Evolutionary conservation across 345 rosid genomes (phyloP).

Genomic region (Firmiana major): DNA sequence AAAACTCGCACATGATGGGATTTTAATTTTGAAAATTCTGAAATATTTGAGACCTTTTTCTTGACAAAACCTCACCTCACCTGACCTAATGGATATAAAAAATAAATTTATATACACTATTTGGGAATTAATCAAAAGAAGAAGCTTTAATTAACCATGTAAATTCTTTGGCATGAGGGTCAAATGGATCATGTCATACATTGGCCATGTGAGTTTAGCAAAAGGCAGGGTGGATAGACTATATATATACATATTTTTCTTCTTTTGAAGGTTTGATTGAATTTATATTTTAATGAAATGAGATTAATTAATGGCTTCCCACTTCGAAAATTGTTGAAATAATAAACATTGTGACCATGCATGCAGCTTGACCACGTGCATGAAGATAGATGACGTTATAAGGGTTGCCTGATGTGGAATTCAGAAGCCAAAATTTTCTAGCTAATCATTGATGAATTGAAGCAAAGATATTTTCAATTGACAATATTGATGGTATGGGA

Average conservation of each 20-base stretch:
- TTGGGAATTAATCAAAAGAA: no score
- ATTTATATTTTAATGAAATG: neutral
- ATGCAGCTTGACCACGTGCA: slow-evolving; percentile 3
- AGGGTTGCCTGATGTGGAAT: neutral
- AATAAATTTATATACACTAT: no score
- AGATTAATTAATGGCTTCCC: neutral
- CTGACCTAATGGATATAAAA: no score
- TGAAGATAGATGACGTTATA: neutral
- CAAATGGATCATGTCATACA: neutral
- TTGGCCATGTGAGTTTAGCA: neutral
- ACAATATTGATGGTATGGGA: neutral
- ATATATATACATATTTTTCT: no score
- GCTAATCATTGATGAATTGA: neutral
- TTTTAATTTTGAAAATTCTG: no score
- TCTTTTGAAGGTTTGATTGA: neutral
- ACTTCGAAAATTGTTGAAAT: neutral
- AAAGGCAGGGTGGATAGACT: neutral
- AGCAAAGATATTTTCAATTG: neutral
- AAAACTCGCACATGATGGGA: no score
- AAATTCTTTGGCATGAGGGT: neutral
- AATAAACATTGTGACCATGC: neutral
- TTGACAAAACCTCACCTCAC: no score
- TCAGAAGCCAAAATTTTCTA: neutral
- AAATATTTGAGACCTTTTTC: no score
- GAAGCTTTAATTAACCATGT: neutral